Base-by-base conservation (phyloP, 164 flowering plant genomes). In the Litsea cubeba region DNA sequence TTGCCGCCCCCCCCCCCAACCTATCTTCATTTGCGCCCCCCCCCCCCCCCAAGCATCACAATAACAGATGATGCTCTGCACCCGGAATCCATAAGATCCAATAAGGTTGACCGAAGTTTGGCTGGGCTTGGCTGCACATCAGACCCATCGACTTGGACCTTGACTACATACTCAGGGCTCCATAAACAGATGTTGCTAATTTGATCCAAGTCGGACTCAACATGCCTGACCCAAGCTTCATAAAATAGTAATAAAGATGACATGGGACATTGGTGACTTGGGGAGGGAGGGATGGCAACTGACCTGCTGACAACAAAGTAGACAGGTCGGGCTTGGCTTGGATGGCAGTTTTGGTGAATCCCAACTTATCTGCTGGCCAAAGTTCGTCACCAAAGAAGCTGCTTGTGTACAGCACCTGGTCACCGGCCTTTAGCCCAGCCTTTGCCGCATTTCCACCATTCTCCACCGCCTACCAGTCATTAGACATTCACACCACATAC, bases 311-410 rank as follows among this genome's bases (percentile, higher is more conserved):
- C 87, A 46, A 95, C 98, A 75, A 95, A 93, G 90, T 95, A 95
- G 69, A 95, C 90, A 60, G 97, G 71, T 95, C 99, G 0, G 99
- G 94, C 88, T 91, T 93, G 17, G 99, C 99, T 75, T 95, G 94
- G 76, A 95, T 88, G 62, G 99, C 98, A 32, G 99, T 95, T 88
- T 95, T 95, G 2, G 99, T 93, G 69, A 95, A 95, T 24, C 99
- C 99, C 30, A 95, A 88, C 87, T 93, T 95, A 80, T 95, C 98
- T 1, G 99, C 99, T 2, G 98, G 99, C 99, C 99, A 95, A 28
- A 93, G 90, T 76, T 95, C 99, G 81, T 95, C 98, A 18, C 99
- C 99, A 75, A 93, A 95, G 87, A 95, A 95, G 83, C 99, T 95
- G 86, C 98, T 95, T 8, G 99, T 95, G 83, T 95, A 95, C 8